Base-by-base conservation (phyloP, 164 flowering plant species). In the Vitis riparia region DNA sequence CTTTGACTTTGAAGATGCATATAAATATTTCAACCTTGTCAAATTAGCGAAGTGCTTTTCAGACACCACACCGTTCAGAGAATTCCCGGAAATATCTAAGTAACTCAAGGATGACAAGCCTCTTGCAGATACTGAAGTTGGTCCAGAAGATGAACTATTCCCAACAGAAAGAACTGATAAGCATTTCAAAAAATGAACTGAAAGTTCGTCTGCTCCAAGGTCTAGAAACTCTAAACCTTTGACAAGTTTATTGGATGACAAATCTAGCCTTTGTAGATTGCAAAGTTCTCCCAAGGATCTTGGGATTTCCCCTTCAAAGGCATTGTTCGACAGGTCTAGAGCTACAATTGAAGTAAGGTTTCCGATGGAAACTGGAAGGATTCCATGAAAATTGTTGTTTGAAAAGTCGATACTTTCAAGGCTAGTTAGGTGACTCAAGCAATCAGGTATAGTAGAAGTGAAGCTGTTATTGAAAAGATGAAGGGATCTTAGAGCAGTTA, bases 11-110 rank as follows among this genome's bases (percentile, higher is more conserved):
- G 5, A n/a, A 62, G 51, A 30, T 6, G 60, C 32, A 1, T 3
- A 0, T 0, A 79, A 51, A 0, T 0, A 0, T 2, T 13, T 30
- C 37, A 75, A 55, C 2, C 50, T 67, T 5, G 73, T 44, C 29
- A 74, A 71, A 50, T 74, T 78, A 6, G 68, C 32, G 27, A 74
- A 53, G 9, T 70, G 72, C 19, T 29, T 6, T 50, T 69, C 64
- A 27, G 71, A 59, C 0, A 73, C 32, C 9, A 9, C 15, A 16
- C 68, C 77, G 2, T 60, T 7, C 12, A 75, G 32, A 1, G 10
- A 10, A 59, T 73, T 73, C 2, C 16, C 15, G 12, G 9, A 0
- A 23, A 69, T 11, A 13, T 10, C 9, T 2, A 75, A 6, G 5
- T 17, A 5, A 16, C 50, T 51, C 49, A 12, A 8, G 76, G 67